These are phyloP conservation scores for Oryza officinalis DNA, from an alignment of 176 grass and related monocot species.

Conservation along the genomic window DNA sequence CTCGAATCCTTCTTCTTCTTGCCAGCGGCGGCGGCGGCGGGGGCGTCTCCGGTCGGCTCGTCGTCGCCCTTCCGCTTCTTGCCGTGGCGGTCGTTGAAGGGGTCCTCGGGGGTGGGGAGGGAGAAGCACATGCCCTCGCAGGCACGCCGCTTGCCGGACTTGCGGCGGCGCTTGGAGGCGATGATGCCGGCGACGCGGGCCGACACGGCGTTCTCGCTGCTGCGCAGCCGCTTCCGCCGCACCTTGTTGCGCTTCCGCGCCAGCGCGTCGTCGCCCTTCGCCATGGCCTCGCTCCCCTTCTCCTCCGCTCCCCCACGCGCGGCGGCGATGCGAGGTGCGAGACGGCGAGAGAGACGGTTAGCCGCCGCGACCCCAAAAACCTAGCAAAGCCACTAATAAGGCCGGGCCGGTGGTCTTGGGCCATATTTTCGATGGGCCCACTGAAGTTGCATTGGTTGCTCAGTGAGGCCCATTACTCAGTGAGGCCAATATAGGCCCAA, in stretches of 20 bases:
- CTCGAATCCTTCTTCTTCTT: constrained; percentile 28
- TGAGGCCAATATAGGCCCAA: too few species aligned
- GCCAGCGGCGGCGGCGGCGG: neutral
- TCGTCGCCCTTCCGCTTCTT: constrained; percentile 48
- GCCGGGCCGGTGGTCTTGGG: neutral
- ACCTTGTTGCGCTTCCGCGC: constrained; percentile 67
- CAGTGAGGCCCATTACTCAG: too few species aligned
- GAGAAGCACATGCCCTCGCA: constrained; percentile 98
- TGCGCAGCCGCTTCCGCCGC: constrained; percentile 73
- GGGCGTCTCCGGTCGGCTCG: neutral
- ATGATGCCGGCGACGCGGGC: constrained; percentile 74
- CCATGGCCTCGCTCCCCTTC: constrained; percentile 29
- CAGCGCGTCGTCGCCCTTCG: constrained; percentile 83
- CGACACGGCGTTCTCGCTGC: constrained; percentile 75
- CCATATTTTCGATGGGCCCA: too few species aligned
- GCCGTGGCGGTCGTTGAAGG: constrained; percentile 63
- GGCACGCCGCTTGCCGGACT: constrained; percentile 71
- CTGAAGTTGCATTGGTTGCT: too few species aligned
- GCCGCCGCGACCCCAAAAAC: constrained; percentile 32
- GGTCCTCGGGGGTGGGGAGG: constrained; percentile 71
- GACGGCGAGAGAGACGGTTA: neutral
- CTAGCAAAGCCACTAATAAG: constrained; percentile 14
- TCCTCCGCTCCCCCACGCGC: neutral
- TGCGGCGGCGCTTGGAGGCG: constrained; percentile 77
- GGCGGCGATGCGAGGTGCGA: neutral